phyloP scores from a whole-genome alignment of 768 basidiomycete species.

The Cystoderma amianthinum region DNA sequence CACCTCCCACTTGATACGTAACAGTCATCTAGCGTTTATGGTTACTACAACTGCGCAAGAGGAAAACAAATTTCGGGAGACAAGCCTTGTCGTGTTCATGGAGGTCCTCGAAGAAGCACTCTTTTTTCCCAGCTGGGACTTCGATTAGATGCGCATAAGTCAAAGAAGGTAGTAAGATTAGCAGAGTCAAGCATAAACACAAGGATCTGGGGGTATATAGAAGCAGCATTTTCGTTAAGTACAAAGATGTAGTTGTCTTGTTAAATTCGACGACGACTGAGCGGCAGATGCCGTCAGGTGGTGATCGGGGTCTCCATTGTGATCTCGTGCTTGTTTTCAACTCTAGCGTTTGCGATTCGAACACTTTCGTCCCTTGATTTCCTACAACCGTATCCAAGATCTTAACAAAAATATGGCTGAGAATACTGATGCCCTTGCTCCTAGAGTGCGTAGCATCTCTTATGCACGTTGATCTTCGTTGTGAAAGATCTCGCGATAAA shows the following conservation, averaged over 20 bases:
- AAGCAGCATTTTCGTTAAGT: slow-evolving; percentile 12
- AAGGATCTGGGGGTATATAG: slow-evolving; percentile 29
- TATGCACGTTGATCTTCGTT: not conserved
- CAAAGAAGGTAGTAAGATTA: slow-evolving; percentile 32
- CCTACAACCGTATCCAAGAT: slow-evolving; percentile 16
- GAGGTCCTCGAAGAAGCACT: slow-evolving; percentile 95
- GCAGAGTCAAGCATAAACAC: slow-evolving; percentile 30
- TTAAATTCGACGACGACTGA: slow-evolving; percentile 6
- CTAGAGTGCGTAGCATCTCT: slow-evolving; percentile 49
- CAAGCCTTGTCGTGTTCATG: slow-evolving; percentile 82
- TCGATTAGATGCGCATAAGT: slow-evolving; percentile 65
- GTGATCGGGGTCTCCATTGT: not conserved
- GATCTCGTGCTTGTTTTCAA: not conserved
- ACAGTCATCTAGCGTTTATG: slow-evolving; percentile 96
- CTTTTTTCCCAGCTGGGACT: slow-evolving; percentile 73
- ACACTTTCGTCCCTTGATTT: slow-evolving; percentile 8
- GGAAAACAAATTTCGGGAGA: slow-evolving; percentile 4
- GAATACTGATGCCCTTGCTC: slow-evolving; percentile 55
- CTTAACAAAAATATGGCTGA: slow-evolving; percentile 44
- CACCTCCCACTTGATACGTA: slow-evolving; percentile 97
- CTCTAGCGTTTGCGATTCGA: not conserved
- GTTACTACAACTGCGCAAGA: not conserved
- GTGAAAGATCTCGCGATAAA: not conserved
- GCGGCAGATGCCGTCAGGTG: slow-evolving; percentile 1
- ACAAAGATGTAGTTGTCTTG: not conserved